Conservation (phyloP, 73 alveolate species). For the Loxodes magnus region DNA sequence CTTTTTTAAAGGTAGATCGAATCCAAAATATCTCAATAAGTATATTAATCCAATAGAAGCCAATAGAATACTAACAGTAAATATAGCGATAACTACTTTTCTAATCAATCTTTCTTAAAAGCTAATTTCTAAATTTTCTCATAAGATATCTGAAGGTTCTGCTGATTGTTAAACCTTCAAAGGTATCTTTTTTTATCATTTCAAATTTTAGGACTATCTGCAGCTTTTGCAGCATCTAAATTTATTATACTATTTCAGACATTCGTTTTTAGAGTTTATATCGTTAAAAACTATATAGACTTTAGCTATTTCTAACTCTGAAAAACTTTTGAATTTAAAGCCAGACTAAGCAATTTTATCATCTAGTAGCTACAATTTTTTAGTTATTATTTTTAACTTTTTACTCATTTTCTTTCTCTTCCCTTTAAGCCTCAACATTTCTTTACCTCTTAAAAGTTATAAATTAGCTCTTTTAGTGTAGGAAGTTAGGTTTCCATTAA, state of each 20-base stretch:
- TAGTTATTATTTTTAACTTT: conserved; percentile 4
- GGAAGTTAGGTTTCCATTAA: conserved; percentile 10
- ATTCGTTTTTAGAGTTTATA: conserved; percentile 14
- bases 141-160: conserved; percentile 33
- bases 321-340: conserved; percentile 10
- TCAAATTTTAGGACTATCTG: not conserved
- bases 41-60: conserved; percentile 16
- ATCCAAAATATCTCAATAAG: conserved; percentile 11
- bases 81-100: conserved; percentile 7
- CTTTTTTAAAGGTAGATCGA: conserved; percentile 13
- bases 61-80: conserved; percentile 14
- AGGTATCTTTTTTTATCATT: not conserved
- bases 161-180: conserved; percentile 22
- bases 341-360: conserved; percentile 7
- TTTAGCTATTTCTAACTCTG: conserved; percentile 24
- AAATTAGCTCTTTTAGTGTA: conserved; percentile 25
- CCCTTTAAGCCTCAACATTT: not conserved
- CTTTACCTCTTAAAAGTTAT: conserved; percentile 10
- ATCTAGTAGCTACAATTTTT: conserved; percentile 21
- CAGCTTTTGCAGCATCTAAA: not conserved
- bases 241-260: conserved; percentile 18
- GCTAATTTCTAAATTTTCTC: conserved; percentile 34
- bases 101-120: conserved; percentile 13
- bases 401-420: not conserved
- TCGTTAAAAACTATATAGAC: conserved; percentile 38